Evolutionary conservation across 805 yeast genomes (phyloP), one percentile per base, ranked within the genome.

Genomic region (Schizosaccharomyces osmophilus): DNA sequence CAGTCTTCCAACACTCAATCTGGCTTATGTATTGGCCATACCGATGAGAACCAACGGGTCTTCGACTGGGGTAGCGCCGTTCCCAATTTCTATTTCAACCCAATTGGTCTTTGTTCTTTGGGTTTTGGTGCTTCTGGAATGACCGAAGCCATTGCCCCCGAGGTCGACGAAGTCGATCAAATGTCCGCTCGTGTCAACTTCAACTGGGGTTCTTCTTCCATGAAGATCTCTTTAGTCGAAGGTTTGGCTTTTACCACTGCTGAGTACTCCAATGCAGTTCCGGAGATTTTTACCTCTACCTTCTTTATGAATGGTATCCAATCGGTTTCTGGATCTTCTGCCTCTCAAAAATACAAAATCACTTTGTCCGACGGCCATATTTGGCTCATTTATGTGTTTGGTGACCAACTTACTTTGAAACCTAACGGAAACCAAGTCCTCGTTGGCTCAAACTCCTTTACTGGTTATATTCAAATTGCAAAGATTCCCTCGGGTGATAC

Each of bases 321-420:
- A 0, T 72, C 73, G 22, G 74, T 84, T 62, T 72, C 73, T 2
- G 73, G 71, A 39, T 69, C 73, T 2, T 62, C 75, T 59, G 71
- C 76, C 22, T 68, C 77, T n/a, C 69, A 72, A 62, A 86, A 84
- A 68, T 85, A 81, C 68, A 70, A 74, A 29, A 75, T 78, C 3
- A 72, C 73, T 6, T 74, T 87, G 61, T 76, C 77, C 65, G 81
- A 82, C 69, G 79, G 76, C 41, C 75, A 75, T 17, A 74, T 70
- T 17, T 87, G 95, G 93, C 73, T 80, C n/a, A 72, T 86, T 43
- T 87, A 84, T 66, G 81, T 80, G 11, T 62, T 59, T 51, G 60
- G 48, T 22, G 19, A 59, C 8, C 29, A 26, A n/a, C 26, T 36
- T 19, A 75, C 73, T 63, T 67, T 71, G 42, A 66, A 73, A 59